Conservation (phyloP, 805 yeast genomes). For the Sugiyamaella boreocaroliniensis region DNA sequence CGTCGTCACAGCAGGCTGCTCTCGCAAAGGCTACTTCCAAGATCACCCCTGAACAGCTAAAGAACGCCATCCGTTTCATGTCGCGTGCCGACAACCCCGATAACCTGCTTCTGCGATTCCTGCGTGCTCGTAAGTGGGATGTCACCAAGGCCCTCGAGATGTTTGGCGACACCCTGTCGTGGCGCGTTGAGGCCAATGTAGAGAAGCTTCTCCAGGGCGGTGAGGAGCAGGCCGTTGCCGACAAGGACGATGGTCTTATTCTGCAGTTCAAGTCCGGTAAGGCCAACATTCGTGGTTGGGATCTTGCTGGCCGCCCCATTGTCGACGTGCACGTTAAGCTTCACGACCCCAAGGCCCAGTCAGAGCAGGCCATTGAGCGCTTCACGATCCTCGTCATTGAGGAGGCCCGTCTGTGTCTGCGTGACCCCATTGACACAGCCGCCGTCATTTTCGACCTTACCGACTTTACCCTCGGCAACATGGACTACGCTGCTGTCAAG, state of each 20-base stretch:
- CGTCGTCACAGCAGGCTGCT: conserved; percentile 9
- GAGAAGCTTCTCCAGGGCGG: conserved; percentile 62
- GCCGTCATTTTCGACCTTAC: conserved; percentile 80
- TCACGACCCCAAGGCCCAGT: conserved; percentile 64
- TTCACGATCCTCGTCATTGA: conserved; percentile 76
- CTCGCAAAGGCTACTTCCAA: conserved; percentile 46
- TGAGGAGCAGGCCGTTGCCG: conserved; percentile 54
- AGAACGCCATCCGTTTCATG: conserved; percentile 50
- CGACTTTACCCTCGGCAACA: conserved; percentile 81
- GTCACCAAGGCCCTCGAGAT: conserved; percentile 59
- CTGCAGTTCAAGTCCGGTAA: conserved; percentile 59
- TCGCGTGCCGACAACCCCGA: conserved; percentile 78
- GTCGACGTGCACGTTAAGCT: conserved; percentile 73
- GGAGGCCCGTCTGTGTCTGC: conserved; percentile 65
- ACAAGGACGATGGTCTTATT: conserved; percentile 39
- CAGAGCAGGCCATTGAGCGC: conserved; percentile 63
- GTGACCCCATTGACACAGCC: conserved; percentile 71
- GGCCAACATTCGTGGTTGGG: conserved; percentile 69
- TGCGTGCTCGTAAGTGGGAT: conserved; percentile 85
- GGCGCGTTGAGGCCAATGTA: conserved; percentile 63
- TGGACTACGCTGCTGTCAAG: conserved; percentile 89
- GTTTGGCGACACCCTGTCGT: conserved; percentile 64
- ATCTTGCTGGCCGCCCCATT: conserved; percentile 67
- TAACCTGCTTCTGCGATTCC: conserved; percentile 62
- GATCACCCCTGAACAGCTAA: conserved; percentile 46